Base-by-base conservation (phyloP, 1,139 yeast genomes). In the Chernovozyma aurita region DNA sequence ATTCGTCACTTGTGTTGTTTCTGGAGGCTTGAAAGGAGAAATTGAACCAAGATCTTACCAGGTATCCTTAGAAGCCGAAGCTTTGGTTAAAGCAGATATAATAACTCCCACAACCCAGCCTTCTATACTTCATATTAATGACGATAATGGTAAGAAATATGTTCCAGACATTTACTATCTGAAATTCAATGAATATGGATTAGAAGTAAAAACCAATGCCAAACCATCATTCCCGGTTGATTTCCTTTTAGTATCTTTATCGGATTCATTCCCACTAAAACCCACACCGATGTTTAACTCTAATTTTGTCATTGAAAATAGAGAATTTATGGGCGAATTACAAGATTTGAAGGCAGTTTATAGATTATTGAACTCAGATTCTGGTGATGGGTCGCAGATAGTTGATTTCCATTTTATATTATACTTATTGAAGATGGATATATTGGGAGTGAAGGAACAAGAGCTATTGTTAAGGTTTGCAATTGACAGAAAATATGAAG, bases 211-310 rank as follows among this genome's bases (percentile, higher is more conserved):
- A 53, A 78, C 80, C 30, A 85, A 86, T 52, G 98, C 97, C 12
- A 86, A 85, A 53, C 97, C 98, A 0, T 87, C 95, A 5, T 88
- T 94, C 59, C 99, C 99, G 0, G 94, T 87, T 13, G 98, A 94
- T 46, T 94, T 86, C 56, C 62, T 94, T 42, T 63, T 94, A 36
- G 95, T 92, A 1, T 83, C 97, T 3, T 63, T 92, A 42, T 84
- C 95, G 13, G 97, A 92, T 57, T 95, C 98, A 1, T 92, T 92
- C 73, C 95, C 96, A 2, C 67, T 76, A 40, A 67, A 67, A 0
- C 80, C 85, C 4, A 58, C 58, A 4, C 80, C 85, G 3, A 45
- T 67, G 36, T 77, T 80, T 50, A 52, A 55, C 18, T 37, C 36
- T 21, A 54, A 62, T 8, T 90, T 85, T 60, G 78, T 90, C 3